Base-by-base conservation (phyloP, 495 filamentous ascomycete genomes). In the Penicillium riverlandense region DNA sequence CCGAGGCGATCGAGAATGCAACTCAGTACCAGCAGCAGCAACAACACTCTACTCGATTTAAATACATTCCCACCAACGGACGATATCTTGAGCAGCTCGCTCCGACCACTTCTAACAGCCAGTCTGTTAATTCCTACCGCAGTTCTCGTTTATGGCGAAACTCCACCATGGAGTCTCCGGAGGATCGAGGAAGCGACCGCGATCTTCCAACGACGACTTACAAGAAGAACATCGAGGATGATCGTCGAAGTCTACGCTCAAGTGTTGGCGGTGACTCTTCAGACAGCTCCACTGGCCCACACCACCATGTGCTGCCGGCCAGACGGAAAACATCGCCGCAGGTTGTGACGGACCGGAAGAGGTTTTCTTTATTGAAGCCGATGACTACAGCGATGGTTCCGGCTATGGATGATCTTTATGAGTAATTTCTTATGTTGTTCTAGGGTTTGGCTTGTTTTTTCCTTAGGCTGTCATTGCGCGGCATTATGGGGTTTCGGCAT, bases 361-460 rank as follows among this genome's bases (percentile, higher is more conserved):
- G 52, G 15, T 41, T 42, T 14, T 60, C 57, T n/a, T 35, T 50
- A 16, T 45, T 55, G 44, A 58, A 53, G 40, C 52, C 57, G 1
- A 52, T 71, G 64, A 70, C 66, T 35, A 48, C 62, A 40, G 51
- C 56, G 1, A 72, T 72, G 69, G 69, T 72, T 6, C 64, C 67
- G n/a, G 58, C 66, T 49, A 44, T 60, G 6, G 69, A 71, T 10
- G 64, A 70, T 14, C 55, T 71, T 11, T 71, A 65, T 49, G 59
- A 58, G 36, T 70, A 41, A 63, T 41, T 45, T 11, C 16, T 38
- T 37, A 14, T 33, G 40, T 38, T 4, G 15, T 46, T 13, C 40
- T 47, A 9, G 32, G 30, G 10, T 49, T 27, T 29, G 6, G 22
- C 22, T 22, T 22, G 22, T 2, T 3, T 22, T 22, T 3, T 22